Conservation (phyloP, 768 basidiomycete genomes). For the Boletus speciosus region DNA sequence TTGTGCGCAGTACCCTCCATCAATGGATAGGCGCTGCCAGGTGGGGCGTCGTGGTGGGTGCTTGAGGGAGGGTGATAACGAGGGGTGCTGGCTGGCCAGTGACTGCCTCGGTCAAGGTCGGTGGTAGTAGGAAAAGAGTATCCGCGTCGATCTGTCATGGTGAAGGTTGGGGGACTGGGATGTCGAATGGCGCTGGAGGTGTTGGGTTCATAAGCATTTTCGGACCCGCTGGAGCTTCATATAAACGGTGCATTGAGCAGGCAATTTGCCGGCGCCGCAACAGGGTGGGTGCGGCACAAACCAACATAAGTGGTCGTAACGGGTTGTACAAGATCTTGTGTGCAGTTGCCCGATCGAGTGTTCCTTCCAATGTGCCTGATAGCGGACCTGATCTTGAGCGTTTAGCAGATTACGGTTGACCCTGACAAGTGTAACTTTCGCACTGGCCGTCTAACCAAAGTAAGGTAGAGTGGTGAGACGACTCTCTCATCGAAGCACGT, state of each 20-base stretch:
- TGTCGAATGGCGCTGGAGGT: constrained; percentile 6
- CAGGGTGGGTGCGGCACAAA: constrained; percentile 30
- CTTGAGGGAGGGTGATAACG: constrained; percentile 24
- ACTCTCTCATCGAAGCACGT: constrained; percentile 18
- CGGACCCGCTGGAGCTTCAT: constrained; percentile 29
- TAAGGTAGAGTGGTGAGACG: constrained; percentile 18
- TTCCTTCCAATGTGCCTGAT: constrained; percentile 29
- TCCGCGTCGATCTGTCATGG: constrained; percentile 31
- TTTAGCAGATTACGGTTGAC: constrained; percentile 15
- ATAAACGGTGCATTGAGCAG: constrained; percentile 24
- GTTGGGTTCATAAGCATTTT: constrained; percentile 34
- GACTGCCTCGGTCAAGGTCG: constrained; percentile 18
- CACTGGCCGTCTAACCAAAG: constrained; percentile 30
- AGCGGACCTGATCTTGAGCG: constrained; percentile 28
- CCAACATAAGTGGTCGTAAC: constrained; percentile 30
- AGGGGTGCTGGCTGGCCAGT: constrained; percentile 21
- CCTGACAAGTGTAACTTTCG: constrained; percentile 25
- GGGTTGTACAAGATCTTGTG: constrained; percentile 28
- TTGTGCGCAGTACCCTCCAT: constrained; percentile 16
- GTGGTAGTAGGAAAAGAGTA: constrained; percentile 22
- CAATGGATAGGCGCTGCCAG: constrained; percentile 16
- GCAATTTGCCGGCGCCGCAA: constrained; percentile 32
- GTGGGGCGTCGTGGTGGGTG: constrained; percentile 18
- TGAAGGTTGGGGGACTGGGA: constrained; percentile 2
- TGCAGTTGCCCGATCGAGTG: constrained; percentile 25